Conservation (phyloP, 176 grass and related monocot genomes). For the Cenchrus fungigraminus region DNA sequence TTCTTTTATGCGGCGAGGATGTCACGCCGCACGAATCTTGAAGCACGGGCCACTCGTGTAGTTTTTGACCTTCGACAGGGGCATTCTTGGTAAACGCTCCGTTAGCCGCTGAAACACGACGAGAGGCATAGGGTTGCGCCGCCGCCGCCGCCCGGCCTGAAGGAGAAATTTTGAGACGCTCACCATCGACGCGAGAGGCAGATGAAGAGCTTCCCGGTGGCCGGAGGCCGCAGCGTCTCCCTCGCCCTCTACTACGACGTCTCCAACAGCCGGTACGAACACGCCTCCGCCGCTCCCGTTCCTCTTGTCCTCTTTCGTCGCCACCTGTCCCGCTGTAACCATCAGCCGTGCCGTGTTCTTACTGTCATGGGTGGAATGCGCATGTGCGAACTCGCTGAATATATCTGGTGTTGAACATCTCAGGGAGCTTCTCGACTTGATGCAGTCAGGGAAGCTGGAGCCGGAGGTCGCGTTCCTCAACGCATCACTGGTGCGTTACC, state of each 20-base stretch:
- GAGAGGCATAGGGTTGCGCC: slow-evolving; percentile 28
- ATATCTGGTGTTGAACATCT: background rate
- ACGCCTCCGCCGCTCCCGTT: background rate
- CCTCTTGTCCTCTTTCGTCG: background rate
- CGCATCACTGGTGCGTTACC: slow-evolving; percentile 65
- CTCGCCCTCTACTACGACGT: slow-evolving; percentile 75
- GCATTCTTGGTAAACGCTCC: background rate
- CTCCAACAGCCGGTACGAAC: slow-evolving; percentile 70
- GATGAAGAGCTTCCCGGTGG: slow-evolving; percentile 71
- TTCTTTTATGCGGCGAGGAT: slow-evolving; percentile 40
- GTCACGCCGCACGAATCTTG: background rate
- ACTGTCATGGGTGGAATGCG: background rate
- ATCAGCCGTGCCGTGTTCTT: background rate
- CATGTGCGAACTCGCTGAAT: background rate
- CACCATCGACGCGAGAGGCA: background rate
- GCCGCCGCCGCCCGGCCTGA: slow-evolving; percentile 18
- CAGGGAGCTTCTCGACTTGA: slow-evolving; percentile 77
- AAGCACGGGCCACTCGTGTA: background rate
- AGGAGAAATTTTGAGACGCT: background rate
- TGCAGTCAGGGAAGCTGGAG: slow-evolving; percentile 83
- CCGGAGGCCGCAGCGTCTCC: slow-evolving; percentile 42
- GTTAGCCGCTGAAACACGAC: background rate
- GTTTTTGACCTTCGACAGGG: background rate
- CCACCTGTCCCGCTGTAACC: background rate
- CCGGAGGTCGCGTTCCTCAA: slow-evolving; percentile 84